phyloP scores from a whole-genome alignment of 2,329 filamentous ascomycete genomes.

The Colletotrichum shisoi region DNA sequence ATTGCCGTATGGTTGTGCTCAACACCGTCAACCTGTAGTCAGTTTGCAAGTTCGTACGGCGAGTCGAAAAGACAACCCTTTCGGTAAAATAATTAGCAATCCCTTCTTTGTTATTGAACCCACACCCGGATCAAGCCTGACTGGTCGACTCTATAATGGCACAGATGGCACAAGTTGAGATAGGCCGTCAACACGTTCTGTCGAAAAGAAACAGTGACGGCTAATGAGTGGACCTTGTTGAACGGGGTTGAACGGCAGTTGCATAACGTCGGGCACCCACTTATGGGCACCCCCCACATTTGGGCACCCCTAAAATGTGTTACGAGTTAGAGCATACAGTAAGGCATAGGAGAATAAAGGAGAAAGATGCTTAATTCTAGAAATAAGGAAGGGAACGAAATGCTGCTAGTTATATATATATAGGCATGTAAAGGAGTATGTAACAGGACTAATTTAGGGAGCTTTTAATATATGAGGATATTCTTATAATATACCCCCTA shows the following conservation, averaged over 20 bases:
- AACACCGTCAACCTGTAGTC: not conserved
- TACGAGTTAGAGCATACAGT: no score
- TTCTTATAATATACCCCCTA: no score
- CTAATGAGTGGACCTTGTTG: conserved; percentile 48
- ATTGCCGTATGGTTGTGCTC: not conserved
- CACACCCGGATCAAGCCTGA: not conserved
- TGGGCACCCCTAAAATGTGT: no score
- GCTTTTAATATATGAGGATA: no score
- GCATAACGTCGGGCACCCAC: no score
- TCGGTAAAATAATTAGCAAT: not conserved
- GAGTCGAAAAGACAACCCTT: not conserved
- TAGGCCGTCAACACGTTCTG: conserved; percentile 30
- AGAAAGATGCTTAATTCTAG: no score
- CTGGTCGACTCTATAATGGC: not conserved
- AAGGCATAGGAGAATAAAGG: no score
- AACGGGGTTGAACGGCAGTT: conserved; percentile 48
- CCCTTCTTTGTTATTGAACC: not conserved
- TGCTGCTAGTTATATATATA: no score
- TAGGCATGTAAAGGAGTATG: no score
- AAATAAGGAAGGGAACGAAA: no score
- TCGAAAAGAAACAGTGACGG: conserved; percentile 40
- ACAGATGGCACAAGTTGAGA: conserved; percentile 24
- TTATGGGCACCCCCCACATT: no score
- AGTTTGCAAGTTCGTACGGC: not conserved
- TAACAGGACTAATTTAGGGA: no score